phyloP scores from a whole-genome alignment of 2,329 filamentous ascomycete genomes.

The Monilinia fructicola region DNA sequence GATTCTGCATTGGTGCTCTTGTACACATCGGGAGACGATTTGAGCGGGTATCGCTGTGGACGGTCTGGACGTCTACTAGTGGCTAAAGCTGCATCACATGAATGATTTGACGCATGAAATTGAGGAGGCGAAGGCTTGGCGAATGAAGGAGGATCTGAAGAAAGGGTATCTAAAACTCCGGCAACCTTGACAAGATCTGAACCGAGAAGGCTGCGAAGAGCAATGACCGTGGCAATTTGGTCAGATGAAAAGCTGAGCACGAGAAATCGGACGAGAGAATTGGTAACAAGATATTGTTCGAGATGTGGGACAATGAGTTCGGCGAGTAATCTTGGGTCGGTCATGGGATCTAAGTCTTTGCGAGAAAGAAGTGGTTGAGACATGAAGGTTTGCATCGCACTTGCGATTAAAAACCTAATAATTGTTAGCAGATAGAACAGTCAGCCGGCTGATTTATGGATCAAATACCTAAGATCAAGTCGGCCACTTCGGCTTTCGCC shows the following conservation, averaged over 20 bases:
- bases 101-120: conserved; percentile 25
- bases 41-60: not conserved
- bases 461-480: conserved; percentile 56
- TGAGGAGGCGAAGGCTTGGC: conserved; percentile 25
- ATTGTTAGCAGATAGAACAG: conserved; percentile 12
- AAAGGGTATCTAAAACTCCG: conserved; percentile 48
- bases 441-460: conserved; percentile 18
- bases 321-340: conserved; percentile 55
- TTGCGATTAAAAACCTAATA: conserved; percentile 58
- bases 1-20: not conserved
- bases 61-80: not conserved
- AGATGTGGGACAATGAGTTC: conserved; percentile 60
- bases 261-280: conserved; percentile 55
- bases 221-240: conserved; percentile 56
- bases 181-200: conserved; percentile 58
- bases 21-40: conserved; percentile 1
- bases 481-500: conserved; percentile 54
- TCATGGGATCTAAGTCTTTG: conserved; percentile 54
- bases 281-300: conserved; percentile 57
- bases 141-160: conserved; percentile 34
- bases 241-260: conserved; percentile 59
- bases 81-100: conserved; percentile 27
- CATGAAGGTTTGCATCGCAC: conserved; percentile 56
- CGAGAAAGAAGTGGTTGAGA: conserved; percentile 52
- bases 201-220: conserved; percentile 58